A percentile compares a stretch with the other conserved stretches of the same genome.
Evolutionary conservation across 164 flowering plant genomes (phyloP).

Genomic region (grape (Vitis vinifera)): DNA sequence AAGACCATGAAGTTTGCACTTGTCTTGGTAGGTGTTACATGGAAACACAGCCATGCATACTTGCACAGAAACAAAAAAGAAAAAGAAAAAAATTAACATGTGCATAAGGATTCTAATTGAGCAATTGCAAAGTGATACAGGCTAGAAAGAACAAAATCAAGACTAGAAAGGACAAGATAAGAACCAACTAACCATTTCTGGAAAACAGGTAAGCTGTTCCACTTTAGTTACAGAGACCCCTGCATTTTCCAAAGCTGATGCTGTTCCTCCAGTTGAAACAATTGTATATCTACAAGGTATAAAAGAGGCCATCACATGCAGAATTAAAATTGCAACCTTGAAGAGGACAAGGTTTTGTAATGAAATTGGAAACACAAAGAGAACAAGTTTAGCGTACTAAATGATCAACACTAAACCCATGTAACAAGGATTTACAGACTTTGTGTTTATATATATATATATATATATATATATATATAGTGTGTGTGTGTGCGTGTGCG

Average conservation of each 20-base stretch:
- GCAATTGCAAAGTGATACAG: conserved; percentile 1
- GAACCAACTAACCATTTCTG: conserved; percentile 74
- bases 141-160: no score
- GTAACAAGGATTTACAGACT: no score
- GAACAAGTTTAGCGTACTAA: no score
- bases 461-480: no score
- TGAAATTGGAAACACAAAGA: background rate
- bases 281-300: conserved; percentile 56
- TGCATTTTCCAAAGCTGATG: conserved; percentile 71
- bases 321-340: background rate
- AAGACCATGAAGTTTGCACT: no score
- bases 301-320: background rate
- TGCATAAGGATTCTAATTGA: background rate
- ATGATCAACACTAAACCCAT: no score
- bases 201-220: conserved; percentile 85
- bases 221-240: conserved; percentile 91
- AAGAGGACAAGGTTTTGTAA: background rate
- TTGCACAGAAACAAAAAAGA: no score
- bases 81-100: no score
- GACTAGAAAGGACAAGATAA: background rate
- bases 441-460: no score
- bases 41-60: no score
- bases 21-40: no score
- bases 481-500: no score
- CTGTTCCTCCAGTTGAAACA: conserved; percentile 99